Base-by-base conservation (phyloP, 208 protist species). In the Trypanosoma avium region DNA sequence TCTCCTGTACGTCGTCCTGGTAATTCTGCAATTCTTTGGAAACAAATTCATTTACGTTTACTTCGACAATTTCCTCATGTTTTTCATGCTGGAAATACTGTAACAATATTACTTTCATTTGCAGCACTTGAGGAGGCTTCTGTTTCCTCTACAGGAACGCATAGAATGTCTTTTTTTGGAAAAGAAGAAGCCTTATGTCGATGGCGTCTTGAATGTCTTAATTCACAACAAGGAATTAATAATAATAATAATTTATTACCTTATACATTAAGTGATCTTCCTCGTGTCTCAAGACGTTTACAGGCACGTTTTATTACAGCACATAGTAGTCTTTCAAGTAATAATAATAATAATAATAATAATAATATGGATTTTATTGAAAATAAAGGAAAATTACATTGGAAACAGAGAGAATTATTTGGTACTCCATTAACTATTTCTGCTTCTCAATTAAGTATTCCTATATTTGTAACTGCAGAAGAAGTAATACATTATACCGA, bases 11-110 rank as follows among this genome's bases (percentile, higher is more conserved):
- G 62, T 33, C 70, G 70, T 38, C 82, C 82, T 3, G 58, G 70
- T 19, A 85, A 75, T 12, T 43, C 57, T 17, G 61, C 70, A 0
- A 52, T 35, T 2, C 58, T 92, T 4, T 89, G 82, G 86, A 13
- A 21, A 17, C 50, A 65, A 19, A 50, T 92, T 13, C 80, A 82
- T 46, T 10, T 24, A 15, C 29, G 46, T 10, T 19, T 84, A 4
- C 47, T 73, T 21, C 43, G 35, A 15, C 40, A 70, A 0, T 86
- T 92, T 40, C 82, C 82, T 9, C 62, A 79, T 67, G 70, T 83
- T 26, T 88, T 92, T 67, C 64, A 79, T 61, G 62, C 70, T 1
- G 75, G 77, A 52, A 75, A 54, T 57, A 72, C 61, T 32, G 79
- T 81, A n/a, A 74, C 79, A 15, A 75, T 75, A 19, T 58, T 88